Evolutionary conservation across 2,329 filamentous ascomycete species (phyloP), one percentile per base, ranked within the genome.

Genomic region (Drechslerella coelobrocha): DNA sequence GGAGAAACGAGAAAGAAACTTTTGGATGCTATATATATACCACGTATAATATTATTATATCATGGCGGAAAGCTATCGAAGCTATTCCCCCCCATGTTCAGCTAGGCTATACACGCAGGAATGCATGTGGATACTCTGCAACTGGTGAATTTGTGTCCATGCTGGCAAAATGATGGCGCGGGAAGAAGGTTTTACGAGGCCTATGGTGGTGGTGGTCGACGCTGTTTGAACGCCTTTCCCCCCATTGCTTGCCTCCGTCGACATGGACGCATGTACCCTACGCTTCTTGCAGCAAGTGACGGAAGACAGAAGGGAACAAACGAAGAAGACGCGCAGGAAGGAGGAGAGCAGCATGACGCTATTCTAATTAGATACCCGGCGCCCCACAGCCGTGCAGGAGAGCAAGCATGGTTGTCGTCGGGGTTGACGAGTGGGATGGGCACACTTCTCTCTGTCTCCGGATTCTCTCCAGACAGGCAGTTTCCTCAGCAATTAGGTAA

Each of bases 391-490:
- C 41, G 17, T 45, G 41, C 41, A 45, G 41, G 8, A 53, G 45
- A 60, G 59, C 66, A 63, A 60, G 66, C 66, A 63, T 53, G 37
- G 41, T 50, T 53, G 59, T 60, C 41, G 8, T 45, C 57, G 65
- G 65, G 37, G 57, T 69, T 69, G 65, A 57, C 59, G 62, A 53
- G 59, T 71, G 66, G 66, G 66, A 71, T 71, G 59, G 47, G 51
- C 45, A 37, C 45, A 61, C 17, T 29, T 34, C 27, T 45, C 45
- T 39, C 51, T 61, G 27, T 31, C 63, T 57, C 56, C 66, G 59
- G 53, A 55, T 61, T 48, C 23, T n/a, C 27, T 51, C 47, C 47
- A 51, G 41, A 7, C 41, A 17, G 14, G 6, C 6, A 17, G 14
- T 23, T 10, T 21, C 41, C n/a, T 17, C 37, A 14, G 37, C n/a